Conservation (phyloP, 2,329 filamentous ascomycete species). For the Zopfia rhizophila region DNA sequence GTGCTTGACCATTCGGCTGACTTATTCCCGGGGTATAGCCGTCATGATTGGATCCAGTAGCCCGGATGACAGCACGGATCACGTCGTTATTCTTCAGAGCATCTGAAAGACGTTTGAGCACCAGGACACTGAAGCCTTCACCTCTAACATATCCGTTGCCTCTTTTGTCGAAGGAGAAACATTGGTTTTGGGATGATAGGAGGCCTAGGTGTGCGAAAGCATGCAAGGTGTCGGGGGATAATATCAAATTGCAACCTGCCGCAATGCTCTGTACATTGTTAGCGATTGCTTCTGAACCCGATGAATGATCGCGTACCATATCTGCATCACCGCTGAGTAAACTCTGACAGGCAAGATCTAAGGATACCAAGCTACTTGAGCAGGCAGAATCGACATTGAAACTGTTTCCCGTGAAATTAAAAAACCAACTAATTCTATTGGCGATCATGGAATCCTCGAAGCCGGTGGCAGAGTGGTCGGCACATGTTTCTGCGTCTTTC, state of each 20-base stretch:
- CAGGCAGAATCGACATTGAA: constrained; percentile 29
- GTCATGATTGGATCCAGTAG: constrained; percentile 55
- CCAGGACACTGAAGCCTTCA: constrained; percentile 66
- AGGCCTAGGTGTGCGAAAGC: no score
- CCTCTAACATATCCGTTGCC: constrained; percentile 72
- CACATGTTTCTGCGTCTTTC: constrained; percentile 10
- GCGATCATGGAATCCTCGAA: no score
- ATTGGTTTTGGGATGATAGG: no score
- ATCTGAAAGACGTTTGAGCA: constrained; percentile 66
- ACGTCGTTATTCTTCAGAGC: constrained; percentile 67
- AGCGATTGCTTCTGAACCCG: no score
- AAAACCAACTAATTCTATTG: constrained; percentile 24
- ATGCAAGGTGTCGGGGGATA: constrained; percentile 32
- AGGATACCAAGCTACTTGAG: constrained; percentile 20
- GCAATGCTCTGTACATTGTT: no score
- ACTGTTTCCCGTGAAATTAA: constrained; percentile 22
- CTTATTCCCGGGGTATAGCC: constrained; percentile 65
- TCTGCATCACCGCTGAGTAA: constrained; percentile 31
- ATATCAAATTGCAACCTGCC: no score
- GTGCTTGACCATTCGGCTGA: constrained; percentile 63
- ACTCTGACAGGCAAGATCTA: constrained; percentile 28
- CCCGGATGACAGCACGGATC: constrained; percentile 53
- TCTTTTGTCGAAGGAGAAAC: constrained; percentile 32
- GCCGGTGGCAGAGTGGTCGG: no score
- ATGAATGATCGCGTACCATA: no score